phyloP scores from a whole-genome alignment of 2,329 filamentous ascomycete species.

The Endocalyx cinctus region DNA sequence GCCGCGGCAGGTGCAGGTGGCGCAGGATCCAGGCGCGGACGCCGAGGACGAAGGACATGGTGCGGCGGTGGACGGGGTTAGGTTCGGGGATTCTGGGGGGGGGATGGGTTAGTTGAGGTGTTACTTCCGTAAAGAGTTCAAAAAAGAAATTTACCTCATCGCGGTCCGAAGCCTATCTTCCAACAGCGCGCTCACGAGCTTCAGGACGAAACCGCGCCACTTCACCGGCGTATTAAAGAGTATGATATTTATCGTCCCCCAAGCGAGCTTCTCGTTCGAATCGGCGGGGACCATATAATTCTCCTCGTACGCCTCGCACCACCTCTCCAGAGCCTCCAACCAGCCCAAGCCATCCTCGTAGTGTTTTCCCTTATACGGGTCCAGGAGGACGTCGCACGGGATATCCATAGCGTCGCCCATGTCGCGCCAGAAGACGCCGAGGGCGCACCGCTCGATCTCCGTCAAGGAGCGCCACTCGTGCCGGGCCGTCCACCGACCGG shows the following conservation, averaged over 20 bases:
- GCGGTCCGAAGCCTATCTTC: conserved; percentile 9
- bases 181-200: conserved; percentile 8
- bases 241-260: conserved; percentile 44
- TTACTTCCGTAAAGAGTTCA: background rate
- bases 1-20: conserved; percentile 46
- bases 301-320: conserved; percentile 47
- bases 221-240: conserved; percentile 37
- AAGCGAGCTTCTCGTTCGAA: conserved; percentile 37
- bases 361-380: conserved; percentile 30
- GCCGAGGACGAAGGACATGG: conserved; percentile 34
- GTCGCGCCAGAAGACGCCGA: conserved; percentile 54
- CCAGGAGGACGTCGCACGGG: conserved; percentile 28
- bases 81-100: conserved; percentile 33
- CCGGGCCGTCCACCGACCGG: conserved; percentile 44
- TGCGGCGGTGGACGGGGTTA: conserved; percentile 20
- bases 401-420: conserved; percentile 53
- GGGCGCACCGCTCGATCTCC: conserved; percentile 49
- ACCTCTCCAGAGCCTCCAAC: conserved; percentile 44
- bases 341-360: conserved; percentile 46
- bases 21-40: conserved; percentile 42
- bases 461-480: conserved; percentile 56
- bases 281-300: conserved; percentile 40
- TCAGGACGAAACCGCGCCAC: conserved; percentile 8
- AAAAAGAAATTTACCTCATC: conserved; percentile 10
- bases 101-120: conserved; percentile 2